Conservation (phyloP, 768 basidiomycete genomes). For the Dioszegia aurantiaca region DNA sequence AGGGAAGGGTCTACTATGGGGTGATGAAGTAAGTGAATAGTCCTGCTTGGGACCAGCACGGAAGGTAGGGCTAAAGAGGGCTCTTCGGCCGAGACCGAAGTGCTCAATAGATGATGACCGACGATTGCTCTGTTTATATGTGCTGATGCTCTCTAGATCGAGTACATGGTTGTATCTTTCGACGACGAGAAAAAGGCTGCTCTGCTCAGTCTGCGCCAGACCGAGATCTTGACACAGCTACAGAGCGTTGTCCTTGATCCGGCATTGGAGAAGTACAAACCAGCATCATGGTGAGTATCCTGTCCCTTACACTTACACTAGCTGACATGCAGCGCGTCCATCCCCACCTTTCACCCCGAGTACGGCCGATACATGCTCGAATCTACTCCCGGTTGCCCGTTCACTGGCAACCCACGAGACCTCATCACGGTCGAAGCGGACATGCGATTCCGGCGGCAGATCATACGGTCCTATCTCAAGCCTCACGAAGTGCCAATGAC, state of each 20-base stretch:
- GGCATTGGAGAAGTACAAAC: conserved; percentile 42
- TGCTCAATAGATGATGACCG: too few relatives aligned
- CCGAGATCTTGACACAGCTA: conserved; percentile 83
- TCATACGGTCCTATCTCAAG: conserved; percentile 78
- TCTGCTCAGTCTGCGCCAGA: conserved; percentile 86
- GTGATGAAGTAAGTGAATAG: conserved; percentile 74
- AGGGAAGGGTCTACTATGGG: conserved; percentile 93
- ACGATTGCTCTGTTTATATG: not conserved
- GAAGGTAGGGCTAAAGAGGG: too few relatives aligned
- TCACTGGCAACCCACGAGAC: conserved; percentile 80
- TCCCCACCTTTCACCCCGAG: conserved; percentile 94
- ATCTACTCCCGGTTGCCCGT: conserved; percentile 92
- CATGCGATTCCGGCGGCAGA: conserved; percentile 86
- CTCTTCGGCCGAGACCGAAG: too few relatives aligned
- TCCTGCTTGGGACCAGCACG: too few relatives aligned
- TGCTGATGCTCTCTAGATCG: conserved; percentile 62
- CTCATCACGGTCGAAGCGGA: conserved; percentile 85
- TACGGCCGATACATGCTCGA: conserved; percentile 99
- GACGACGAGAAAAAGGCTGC: conserved; percentile 76
- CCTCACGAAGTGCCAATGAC: conserved; percentile 85
- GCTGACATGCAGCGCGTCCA: conserved; percentile 58
- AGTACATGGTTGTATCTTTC: conserved; percentile 91
- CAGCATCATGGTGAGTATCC: conserved; percentile 33
- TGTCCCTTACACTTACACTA: conserved; percentile 6
- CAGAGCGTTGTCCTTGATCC: conserved; percentile 67